Evolutionary conservation across 371 early-diverging fungal genomes (phyloP).

Genomic region (Actinomortierella ambigua): DNA sequence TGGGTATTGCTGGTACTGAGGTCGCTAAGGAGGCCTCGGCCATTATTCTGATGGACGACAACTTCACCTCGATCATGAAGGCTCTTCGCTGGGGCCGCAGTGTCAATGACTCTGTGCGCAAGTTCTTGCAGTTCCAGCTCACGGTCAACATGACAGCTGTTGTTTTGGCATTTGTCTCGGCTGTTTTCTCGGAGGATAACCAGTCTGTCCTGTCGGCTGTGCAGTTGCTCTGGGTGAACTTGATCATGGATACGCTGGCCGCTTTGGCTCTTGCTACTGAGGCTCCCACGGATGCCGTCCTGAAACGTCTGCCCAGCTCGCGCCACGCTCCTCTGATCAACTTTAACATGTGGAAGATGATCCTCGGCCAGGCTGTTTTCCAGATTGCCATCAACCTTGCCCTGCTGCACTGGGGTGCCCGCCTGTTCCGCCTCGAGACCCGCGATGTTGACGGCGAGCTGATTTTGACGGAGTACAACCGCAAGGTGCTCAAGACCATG

Average conservation of each 20-base stretch:
- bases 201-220: constrained; percentile 80
- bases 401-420: constrained; percentile 64
- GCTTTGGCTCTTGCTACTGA: constrained; percentile 90
- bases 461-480: constrained; percentile 11
- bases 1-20: constrained; percentile 98
- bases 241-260: constrained; percentile 89
- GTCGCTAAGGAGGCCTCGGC: constrained; percentile 96
- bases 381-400: constrained; percentile 74
- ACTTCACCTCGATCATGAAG: constrained; percentile 90
- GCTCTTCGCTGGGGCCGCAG: constrained; percentile 95
- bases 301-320: constrained; percentile 81
- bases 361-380: constrained; percentile 86
- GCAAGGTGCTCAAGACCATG: constrained; percentile 71
- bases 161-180: constrained; percentile 66
- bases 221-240: constrained; percentile 89
- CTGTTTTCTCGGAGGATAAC: constrained; percentile 59
- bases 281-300: constrained; percentile 74
- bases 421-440: constrained; percentile 66
- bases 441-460: constrained; percentile 40
- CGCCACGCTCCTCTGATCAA: constrained; percentile 85
- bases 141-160: constrained; percentile 95
- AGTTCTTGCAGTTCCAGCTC: constrained; percentile 96
- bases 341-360: constrained; percentile 91
- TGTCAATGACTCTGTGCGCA: constrained; percentile 92
- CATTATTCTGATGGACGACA: constrained; percentile 96